Evolutionary conservation across 345 rosid species (phyloP), one percentile per base, ranked within the genome.

Genomic region (Carallia brachiata): DNA sequence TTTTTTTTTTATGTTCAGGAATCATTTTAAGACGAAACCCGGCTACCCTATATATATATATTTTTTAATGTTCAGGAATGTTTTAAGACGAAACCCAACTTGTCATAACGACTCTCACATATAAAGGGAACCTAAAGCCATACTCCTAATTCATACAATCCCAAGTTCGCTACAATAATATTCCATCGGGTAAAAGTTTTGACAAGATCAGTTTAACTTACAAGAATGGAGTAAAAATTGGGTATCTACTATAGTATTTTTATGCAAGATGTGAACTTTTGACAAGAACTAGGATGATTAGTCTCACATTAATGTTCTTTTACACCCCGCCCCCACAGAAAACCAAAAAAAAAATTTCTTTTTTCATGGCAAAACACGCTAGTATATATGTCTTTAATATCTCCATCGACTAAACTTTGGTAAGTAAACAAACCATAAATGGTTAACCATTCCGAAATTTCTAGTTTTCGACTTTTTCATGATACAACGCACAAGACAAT

Each of bases 361-460:
- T 53, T 1, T 68, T 58, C 56, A 57, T 30, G 72, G 44, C 28
- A 32, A 59, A 9, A 27, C 50, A 32, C 34, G 23, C 30, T 6
- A 23, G 23, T 23, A 44, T 1, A 30, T 4, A 15, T 13, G 0
- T 37, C 16, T 10, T 55, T 7, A 19, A 47, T 55, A 58, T 66
- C 61, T 18, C 18, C 65, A 70, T 28, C 10, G 10, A 16, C 39
- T 62, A 18, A 15, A 12, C 8, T 62, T 66, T 62, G 37, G 60
- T 28, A 75, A 72, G 52, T n/a, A 30, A 28, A 61, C 17, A 64
- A 23, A 44, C 48, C 53, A 57, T 23, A 70, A 57, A 32, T 28
- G 27, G 7, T 1, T 36, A 36, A 28, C 1, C 65, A 31, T 9
- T 67, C 67, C 61, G 34, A 63, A 60, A 19, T n/a, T 50, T 66